Evolutionary conservation across 1,284 basidiomycete species (phyloP), one percentile per base, ranked within the genome.

Genomic region (Phylloboletellus chloephorus): DNA sequence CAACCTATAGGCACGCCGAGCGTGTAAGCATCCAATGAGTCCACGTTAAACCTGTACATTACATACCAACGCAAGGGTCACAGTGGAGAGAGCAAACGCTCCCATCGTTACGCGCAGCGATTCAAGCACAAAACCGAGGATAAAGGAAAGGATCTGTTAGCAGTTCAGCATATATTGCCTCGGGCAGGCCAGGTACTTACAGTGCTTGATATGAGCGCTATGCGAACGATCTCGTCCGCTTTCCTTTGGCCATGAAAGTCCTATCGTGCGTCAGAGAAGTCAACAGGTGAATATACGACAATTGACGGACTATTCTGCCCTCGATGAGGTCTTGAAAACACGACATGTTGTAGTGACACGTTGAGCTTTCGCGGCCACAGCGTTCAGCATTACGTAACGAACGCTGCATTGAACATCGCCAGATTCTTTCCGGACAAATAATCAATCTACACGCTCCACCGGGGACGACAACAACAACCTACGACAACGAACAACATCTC

Each of bases 161-260:
- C 17, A 24, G 5, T 16, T 31, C 17, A 46, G 20, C 4, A 31
- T 23, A 13, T 2, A 15, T 8, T 7, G 29, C 7, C 13, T 34
- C 15, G 35, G 13, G 30, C 4, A 4, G 21, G 16, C 21, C 23
- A 25, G 28, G 11, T 6, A 64, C 73, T 52, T 43, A 73, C 72
- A n/a, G 72, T 71, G 22, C 66, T 57, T 9, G 47, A 47, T 24
- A 69, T 58, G 23, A 75, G 59, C 60, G 66, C 67, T 43, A 74
- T 54, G 21, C 69, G 70, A 23, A 69, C 55, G 21, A 82, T 66
- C 37, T 65, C 54, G 45, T 87, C 84, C 0, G 75, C 76, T 17
- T 66, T 56, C 47, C 72, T 73, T 56, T 88, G 84, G 1, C 84
- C 84, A 51, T 78, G 73, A 61, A 86, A 88, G 57, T 88, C 85